Evolutionary conservation across 352 stramenopile genomes (phyloP).

Genomic region (Blastocystis sp.): DNA sequence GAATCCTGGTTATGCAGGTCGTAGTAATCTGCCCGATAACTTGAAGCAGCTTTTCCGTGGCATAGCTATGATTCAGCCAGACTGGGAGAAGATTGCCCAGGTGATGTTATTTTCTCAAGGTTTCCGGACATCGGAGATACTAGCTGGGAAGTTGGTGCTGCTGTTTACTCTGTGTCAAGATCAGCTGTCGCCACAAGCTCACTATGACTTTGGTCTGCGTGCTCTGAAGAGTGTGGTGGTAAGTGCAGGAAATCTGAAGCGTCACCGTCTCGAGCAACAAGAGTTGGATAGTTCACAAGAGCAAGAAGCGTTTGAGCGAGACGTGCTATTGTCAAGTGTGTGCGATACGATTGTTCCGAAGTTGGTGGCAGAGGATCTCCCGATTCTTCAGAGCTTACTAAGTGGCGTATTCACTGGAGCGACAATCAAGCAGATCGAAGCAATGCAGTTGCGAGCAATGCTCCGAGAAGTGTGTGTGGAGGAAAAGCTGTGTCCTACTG

Average conservation of each 20-base stretch:
- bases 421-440: constrained; percentile 75
- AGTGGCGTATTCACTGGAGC: constrained; percentile 91
- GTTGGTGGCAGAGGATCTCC: constrained; percentile 91
- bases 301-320: constrained; percentile 76
- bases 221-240: constrained; percentile 97
- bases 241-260: constrained; percentile 92
- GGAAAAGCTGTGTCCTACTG: constrained; percentile 77
- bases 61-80: constrained; percentile 98
- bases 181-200: constrained; percentile 93
- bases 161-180: constrained; percentile 95
- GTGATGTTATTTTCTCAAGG: constrained; percentile 99
- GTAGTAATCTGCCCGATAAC: constrained; percentile 91
- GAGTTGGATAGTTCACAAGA: constrained; percentile 65
- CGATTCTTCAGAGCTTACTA: constrained; percentile 90
- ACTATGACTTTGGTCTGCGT: constrained; percentile 99
- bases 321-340: constrained; percentile 89
- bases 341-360: constrained; percentile 98
- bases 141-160: constrained; percentile 91
- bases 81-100: constrained; percentile 96
- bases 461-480: constrained; percentile 84
- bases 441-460: constrained; percentile 77
- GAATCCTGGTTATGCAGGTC: constrained; percentile 98
- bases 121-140: constrained; percentile 91
- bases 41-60: constrained; percentile 98
- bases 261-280: constrained; percentile 67